Base-by-base conservation (phyloP, 257 asterid genomes). In the Solanum peruvianum region DNA sequence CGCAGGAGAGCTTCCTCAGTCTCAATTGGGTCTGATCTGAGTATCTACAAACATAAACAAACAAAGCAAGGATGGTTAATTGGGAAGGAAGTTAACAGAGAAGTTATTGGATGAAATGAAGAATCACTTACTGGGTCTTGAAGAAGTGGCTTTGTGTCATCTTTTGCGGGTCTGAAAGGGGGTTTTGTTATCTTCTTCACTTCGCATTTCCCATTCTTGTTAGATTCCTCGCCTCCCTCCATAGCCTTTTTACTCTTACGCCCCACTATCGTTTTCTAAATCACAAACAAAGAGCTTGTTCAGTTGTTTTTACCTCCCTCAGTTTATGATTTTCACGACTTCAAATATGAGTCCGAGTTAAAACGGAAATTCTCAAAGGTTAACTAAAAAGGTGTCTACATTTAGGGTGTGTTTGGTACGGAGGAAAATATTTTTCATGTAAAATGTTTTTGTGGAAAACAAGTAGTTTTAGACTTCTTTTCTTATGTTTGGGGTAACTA, bases 11-110 rank as follows among this genome's bases (percentile, higher is more conserved):
- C 95, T 93, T 96, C 99, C 91, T 96, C 98, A 1, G 98, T 94
- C 92, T 93, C 97, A 56, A 94, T 95, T 82, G 98, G 99, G 90
- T 96, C 97, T 88, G 99, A 94, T 86, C 98, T 95, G 83, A 93
- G 71, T 69, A 96, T 95, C 98, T 96, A 87, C 73, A 9, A 20
- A 82, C n/a, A 82, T 72, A 62, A 44, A 73, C 7, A 86, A 31
- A 42, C 18, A 29, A 23, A 70, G 20, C 2, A 20, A 47, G 33
- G 14, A 31, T 16, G 11, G 12, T 39, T 39, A 73, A 37, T 73
- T 37, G 15, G 29, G 9, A 37, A 75, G 31, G 4, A 37, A 75
- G 21, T n/a, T n/a, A 42, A 2, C 60, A 42, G 60, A 76, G 60
- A 11, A 45, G 52, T 4, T 45, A 15, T 45, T 45, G 52, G 13